These are phyloP conservation scores for Pythium rhizo-oryzae DNA, from an alignment of 352 stramenopile genomes.

Conservation along the genomic window DNA sequence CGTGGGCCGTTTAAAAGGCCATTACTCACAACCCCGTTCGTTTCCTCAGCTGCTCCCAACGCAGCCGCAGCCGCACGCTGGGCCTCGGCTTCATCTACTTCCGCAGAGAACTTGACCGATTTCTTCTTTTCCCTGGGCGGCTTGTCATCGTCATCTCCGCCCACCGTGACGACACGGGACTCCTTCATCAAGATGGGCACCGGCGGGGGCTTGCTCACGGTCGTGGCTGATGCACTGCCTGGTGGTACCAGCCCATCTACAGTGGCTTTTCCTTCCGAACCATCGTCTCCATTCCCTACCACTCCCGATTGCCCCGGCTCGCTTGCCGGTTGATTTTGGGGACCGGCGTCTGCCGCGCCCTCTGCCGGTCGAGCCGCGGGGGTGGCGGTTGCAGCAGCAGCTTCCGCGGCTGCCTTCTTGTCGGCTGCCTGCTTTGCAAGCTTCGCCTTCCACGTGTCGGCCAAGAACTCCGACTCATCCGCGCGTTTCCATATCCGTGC, in stretches of 20 bases:
- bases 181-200: slow-evolving; percentile 27
- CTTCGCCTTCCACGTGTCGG: slow-evolving; percentile 64
- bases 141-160: slow-evolving; percentile 22
- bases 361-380: background rate
- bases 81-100: slow-evolving; percentile 26
- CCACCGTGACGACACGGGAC: slow-evolving; percentile 14
- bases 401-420: slow-evolving; percentile 11
- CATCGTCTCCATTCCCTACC: background rate
- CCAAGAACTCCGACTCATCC: slow-evolving; percentile 66
- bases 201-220: slow-evolving; percentile 15
- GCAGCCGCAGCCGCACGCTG: slow-evolving; percentile 14
- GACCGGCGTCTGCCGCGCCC: background rate
- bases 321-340: background rate
- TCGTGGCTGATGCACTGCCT: background rate
- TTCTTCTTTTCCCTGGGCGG: slow-evolving; percentile 39
- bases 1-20: slow-evolving; percentile 34
- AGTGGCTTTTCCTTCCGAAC: background rate
- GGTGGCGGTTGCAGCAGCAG: background rate
- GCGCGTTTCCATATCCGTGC: slow-evolving; percentile 68
- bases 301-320: background rate
- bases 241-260: background rate
- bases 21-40: background rate
- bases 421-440: slow-evolving; percentile 22
- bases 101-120: slow-evolving; percentile 61
- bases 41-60: background rate